Percentiles rank a stretch among this genome's conserved stretches.
Conservation (phyloP, 306 rosid genomes). For the Glycine tomentella region DNA sequence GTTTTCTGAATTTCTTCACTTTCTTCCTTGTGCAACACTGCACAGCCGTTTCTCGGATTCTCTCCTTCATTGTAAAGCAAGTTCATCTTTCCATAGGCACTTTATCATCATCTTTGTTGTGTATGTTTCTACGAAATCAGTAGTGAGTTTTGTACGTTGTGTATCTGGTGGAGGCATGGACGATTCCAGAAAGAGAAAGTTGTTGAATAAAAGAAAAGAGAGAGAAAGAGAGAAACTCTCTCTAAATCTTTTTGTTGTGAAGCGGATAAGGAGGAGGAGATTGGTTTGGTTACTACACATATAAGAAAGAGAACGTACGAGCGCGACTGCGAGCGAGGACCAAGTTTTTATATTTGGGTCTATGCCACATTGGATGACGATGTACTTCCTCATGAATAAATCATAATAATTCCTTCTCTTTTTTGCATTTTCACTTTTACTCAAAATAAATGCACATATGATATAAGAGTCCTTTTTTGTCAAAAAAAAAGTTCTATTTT, state of each 20-base stretch:
- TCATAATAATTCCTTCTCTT: background rate
- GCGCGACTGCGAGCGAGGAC: conserved; percentile 26
- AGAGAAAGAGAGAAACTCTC: conserved; percentile 35
- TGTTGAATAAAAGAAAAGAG: conserved; percentile 16
- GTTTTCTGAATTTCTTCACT: no score
- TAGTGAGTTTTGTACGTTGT: background rate
- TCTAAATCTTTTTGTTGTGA: conserved; percentile 41
- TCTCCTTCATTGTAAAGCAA: no score
- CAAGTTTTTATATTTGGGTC: conserved; percentile 11
- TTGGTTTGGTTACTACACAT: conserved; percentile 41
- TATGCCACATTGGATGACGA: conserved; percentile 55
- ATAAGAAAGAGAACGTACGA: conserved; percentile 41
- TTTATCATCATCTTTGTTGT: no score
- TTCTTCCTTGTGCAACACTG: no score
- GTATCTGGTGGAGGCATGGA: conserved; percentile 9
- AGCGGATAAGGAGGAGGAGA: conserved; percentile 55
- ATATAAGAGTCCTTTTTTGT: background rate
- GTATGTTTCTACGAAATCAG: no score
- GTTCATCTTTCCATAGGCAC: no score
- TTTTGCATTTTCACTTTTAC: background rate
- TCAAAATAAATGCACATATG: no score
- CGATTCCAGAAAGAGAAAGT: conserved; percentile 32
- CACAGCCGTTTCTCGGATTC: no score
- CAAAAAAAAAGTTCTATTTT: no score
- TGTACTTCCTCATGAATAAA: no score